Conservation (phyloP, 345 rosid species). For the Populus simonii region DNA sequence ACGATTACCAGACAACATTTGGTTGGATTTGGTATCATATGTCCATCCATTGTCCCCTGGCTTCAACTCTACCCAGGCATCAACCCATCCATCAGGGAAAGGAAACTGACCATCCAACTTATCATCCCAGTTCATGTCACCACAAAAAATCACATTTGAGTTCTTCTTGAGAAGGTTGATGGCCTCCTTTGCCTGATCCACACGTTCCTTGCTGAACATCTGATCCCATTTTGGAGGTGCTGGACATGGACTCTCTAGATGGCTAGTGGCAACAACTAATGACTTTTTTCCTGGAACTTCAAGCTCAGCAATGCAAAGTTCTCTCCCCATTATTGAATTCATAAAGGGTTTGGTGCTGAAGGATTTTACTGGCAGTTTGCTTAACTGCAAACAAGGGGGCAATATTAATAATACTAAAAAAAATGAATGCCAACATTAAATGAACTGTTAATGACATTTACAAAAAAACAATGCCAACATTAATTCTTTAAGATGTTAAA, state of each 20-base stretch:
- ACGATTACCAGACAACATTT: conserved; percentile 80
- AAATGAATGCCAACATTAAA: background rate
- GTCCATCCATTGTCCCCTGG: conserved; percentile 77
- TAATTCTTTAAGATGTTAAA: too few relatives aligned
- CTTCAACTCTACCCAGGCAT: conserved; percentile 73
- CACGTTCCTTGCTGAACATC: conserved; percentile 92
- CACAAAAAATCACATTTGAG: conserved; percentile 70
- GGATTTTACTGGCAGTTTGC: conserved; percentile 71
- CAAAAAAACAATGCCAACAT: background rate
- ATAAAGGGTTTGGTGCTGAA: conserved; percentile 55
- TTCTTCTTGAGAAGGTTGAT: conserved; percentile 45
- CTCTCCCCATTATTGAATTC: conserved; percentile 89
- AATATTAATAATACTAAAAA: background rate
- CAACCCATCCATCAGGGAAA: conserved; percentile 64
- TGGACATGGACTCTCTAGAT: conserved; percentile 96
- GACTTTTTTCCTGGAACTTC: conserved; percentile 52
- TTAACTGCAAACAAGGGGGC: conserved; percentile 50
- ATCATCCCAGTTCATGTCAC: conserved; percentile 98
- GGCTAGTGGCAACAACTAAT: conserved; percentile 80
- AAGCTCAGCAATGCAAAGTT: conserved; percentile 64
- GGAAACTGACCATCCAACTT: conserved; percentile 81
- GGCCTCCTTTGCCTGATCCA: conserved; percentile 71
- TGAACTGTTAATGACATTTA: too few relatives aligned
- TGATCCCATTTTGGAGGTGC: conserved; percentile 94
- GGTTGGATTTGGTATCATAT: conserved; percentile 84